Conservation (phyloP, 164 flowering plant genomes). For the Annona squamosa region DNA sequence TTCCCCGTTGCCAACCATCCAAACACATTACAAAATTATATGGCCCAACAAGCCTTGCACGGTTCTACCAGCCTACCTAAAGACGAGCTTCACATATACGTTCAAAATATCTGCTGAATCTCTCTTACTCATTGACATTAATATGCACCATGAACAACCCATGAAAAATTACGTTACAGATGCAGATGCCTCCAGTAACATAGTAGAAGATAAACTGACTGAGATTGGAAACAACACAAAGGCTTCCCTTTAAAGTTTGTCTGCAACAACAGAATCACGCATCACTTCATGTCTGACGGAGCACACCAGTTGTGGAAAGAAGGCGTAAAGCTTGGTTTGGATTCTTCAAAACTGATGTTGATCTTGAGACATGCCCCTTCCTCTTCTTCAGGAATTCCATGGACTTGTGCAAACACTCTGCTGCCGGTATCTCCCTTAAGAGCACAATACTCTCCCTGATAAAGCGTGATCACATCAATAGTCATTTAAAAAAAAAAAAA, state of each 20-base stretch:
- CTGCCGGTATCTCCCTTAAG: constrained; percentile 52
- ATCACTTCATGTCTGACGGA: constrained; percentile 23
- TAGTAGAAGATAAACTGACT: too few relatives aligned
- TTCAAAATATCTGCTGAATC: too few relatives aligned
- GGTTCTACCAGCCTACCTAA: too few relatives aligned
- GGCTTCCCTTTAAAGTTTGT: background rate
- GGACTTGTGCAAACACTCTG: constrained; percentile 58
- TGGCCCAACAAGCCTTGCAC: too few relatives aligned
- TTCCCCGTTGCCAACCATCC: too few relatives aligned
- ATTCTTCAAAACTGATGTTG: constrained; percentile 65
- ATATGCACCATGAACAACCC: too few relatives aligned
- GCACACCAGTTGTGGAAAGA: constrained; percentile 47
- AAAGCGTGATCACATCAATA: constrained; percentile 13
- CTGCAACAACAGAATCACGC: background rate
- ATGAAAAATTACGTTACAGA: too few relatives aligned
- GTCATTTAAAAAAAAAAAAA: background rate
- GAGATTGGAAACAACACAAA: too few relatives aligned
- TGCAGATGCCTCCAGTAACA: too few relatives aligned
- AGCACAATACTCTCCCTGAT: constrained; percentile 56
- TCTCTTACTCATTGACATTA: too few relatives aligned
- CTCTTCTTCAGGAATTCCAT: constrained; percentile 71
- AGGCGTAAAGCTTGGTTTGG: constrained; percentile 75
- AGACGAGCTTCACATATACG: too few relatives aligned
- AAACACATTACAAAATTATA: too few relatives aligned
- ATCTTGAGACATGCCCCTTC: constrained; percentile 70